A percentile compares a stretch with the other conserved stretches of the same genome.
Evolutionary conservation across 2,329 filamentous ascomycete species (phyloP).

Genomic region (Alternaria brassicicola): DNA sequence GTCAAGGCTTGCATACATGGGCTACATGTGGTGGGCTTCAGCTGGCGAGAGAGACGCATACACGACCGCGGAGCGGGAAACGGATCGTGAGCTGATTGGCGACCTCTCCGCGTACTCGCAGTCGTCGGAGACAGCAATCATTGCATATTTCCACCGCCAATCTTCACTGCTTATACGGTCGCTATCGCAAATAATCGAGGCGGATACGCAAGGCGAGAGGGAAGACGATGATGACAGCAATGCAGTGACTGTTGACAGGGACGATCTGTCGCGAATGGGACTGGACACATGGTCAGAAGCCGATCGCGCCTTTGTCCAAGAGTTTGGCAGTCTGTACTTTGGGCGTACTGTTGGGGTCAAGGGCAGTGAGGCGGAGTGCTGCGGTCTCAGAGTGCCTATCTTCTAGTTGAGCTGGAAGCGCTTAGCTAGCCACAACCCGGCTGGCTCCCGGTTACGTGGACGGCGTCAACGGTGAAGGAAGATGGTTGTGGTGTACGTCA

Average conservation of each 20-base stretch:
- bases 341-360: constrained; percentile 67
- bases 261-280: constrained; percentile 73
- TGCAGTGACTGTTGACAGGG: constrained; percentile 63
- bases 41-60: constrained; percentile 72
- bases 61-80: constrained; percentile 60
- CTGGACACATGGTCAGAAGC: constrained; percentile 76
- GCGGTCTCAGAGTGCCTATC: constrained; percentile 66
- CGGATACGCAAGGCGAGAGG: constrained; percentile 51
- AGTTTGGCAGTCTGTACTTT: constrained; percentile 70
- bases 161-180: constrained; percentile 69
- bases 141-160: constrained; percentile 81
- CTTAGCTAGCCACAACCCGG: constrained; percentile 5
- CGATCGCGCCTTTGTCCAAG: constrained; percentile 72
- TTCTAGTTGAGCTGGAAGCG: constrained; percentile 22
- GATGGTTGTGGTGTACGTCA: neutral
- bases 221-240: constrained; percentile 34
- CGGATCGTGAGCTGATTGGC: constrained; percentile 53
- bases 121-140: constrained; percentile 69
- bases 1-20: constrained; percentile 77
- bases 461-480: neutral
- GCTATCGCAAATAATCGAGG: constrained; percentile 66
- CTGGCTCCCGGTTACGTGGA: constrained; percentile 8
- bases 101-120: constrained; percentile 54
- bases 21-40: constrained; percentile 90
- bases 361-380: constrained; percentile 74